phyloP scores from a whole-genome alignment of 768 basidiomycete genomes.

The Lenzites betulinus region DNA sequence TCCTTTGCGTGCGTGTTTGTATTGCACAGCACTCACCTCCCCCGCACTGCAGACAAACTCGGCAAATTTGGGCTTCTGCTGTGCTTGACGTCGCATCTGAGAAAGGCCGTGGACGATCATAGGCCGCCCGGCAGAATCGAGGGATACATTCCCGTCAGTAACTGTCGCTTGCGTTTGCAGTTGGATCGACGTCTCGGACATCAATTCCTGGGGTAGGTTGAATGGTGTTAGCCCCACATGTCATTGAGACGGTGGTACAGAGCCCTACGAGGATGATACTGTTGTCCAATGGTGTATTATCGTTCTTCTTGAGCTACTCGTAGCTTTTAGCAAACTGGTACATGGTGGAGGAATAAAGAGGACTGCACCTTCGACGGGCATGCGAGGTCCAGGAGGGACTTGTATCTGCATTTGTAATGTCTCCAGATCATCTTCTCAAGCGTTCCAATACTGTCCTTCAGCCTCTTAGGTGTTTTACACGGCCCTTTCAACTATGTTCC shows the following conservation, averaged over 20 bases:
- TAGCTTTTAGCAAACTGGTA: neutral
- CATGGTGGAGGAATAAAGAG: neutral
- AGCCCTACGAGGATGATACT: slow-evolving; percentile 60
- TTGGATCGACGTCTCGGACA: slow-evolving; percentile 67
- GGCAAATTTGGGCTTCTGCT: slow-evolving; percentile 71
- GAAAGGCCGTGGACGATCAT: slow-evolving; percentile 48
- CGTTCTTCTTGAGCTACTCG: slow-evolving; percentile 41
- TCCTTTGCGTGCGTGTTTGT: neutral
- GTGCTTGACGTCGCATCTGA: slow-evolving; percentile 46
- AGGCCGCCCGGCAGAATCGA: slow-evolving; percentile 54
- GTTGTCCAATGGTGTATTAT: slow-evolving; percentile 52
- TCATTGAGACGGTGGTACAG: neutral
- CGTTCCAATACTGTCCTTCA: slow-evolving; percentile 55
- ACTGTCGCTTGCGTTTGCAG: slow-evolving; percentile 53
- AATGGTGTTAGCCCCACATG: neutral
- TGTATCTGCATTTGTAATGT: slow-evolving; percentile 72
- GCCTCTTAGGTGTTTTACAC: slow-evolving; percentile 72
- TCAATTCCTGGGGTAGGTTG: slow-evolving; percentile 58
- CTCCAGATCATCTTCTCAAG: slow-evolving; percentile 65
- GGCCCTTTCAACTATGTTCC: slow-evolving; percentile 35
- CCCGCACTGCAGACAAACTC: slow-evolving; percentile 69
- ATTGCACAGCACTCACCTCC: slow-evolving; percentile 48
- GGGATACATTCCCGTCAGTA: slow-evolving; percentile 42
- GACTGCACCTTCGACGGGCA: slow-evolving; percentile 75
- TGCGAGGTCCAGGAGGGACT: slow-evolving; percentile 56